Conservation (phyloP, 805 yeast species). For the Kazachstania taianensis region DNA sequence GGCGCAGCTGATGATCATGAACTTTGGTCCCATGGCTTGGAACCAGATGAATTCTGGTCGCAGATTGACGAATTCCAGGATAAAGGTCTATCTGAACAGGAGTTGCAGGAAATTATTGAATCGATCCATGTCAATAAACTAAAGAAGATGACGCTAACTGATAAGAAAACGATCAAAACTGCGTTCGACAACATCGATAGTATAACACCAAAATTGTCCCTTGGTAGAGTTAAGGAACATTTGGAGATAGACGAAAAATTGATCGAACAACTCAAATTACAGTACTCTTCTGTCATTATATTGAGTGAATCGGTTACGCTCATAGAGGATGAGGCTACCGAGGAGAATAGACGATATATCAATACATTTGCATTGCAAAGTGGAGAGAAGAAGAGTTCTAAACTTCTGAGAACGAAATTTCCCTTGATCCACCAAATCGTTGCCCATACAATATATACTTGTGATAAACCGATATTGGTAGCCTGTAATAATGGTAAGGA, state of each 20-base stretch:
- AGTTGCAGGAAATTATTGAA: constrained; percentile 14
- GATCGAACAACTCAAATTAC: constrained; percentile 4
- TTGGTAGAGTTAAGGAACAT: constrained; percentile 15
- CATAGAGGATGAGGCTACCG: background rate
- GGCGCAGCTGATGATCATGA: constrained; percentile 97
- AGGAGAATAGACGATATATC: constrained; percentile 6
- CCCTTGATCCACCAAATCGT: constrained; percentile 25
- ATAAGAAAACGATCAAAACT: constrained; percentile 5
- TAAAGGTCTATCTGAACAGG: constrained; percentile 23
- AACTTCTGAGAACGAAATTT: constrained; percentile 40
- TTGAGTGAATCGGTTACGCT: constrained; percentile 11
- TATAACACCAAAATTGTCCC: constrained; percentile 14
- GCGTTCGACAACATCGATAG: constrained; percentile 10
- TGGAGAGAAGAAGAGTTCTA: constrained; percentile 56
- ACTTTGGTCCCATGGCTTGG: constrained; percentile 57
- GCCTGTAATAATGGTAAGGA: constrained; percentile 60
- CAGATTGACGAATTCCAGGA: constrained; percentile 26
- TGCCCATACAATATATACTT: constrained; percentile 5
- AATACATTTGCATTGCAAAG: constrained; percentile 24
- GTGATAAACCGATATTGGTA: constrained; percentile 31
- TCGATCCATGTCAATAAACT: no score
- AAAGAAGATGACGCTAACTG: constrained; percentile 2
- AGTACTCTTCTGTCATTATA: constrained; percentile 13
- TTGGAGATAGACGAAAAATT: constrained; percentile 7
- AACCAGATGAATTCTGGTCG: constrained; percentile 50